Base-by-base conservation (phyloP, 1,284 basidiomycete genomes). In the Puccinia horiana region DNA sequence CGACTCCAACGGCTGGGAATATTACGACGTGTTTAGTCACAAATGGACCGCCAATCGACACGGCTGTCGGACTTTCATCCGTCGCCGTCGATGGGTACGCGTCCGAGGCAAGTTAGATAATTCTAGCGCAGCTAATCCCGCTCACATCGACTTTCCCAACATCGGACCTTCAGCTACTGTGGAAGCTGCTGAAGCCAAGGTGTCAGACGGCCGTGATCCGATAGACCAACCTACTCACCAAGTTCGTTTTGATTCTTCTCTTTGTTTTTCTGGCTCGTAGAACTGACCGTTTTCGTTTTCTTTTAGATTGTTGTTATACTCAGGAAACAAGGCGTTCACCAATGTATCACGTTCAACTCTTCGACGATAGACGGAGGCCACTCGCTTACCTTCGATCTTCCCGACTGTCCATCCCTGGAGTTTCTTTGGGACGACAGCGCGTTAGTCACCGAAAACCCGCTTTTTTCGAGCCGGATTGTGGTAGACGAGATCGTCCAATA, bases 1-100 rank as follows among this genome's bases (percentile, higher is more conserved):
- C 2, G 78, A 80, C 44, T 12, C 32, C 23, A 63, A 80, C 37
- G 78, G 78, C 11, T 80, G 78, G 78, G 78, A 80, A 63, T 80
- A 80, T 29, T 80, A 70, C 58, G 69, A 80, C 29, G 32, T 80
- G 26, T 73, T 58, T 23, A 58, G 29, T n/a, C 78, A 52, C 18
- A 69, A 73, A 61, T 80, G 78, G 78, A 42, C 47, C 29, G 23
- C 63, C 40, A 49, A 58, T 32, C 18, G 49, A 9, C 32, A 73
- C 44, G 67, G 78, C n/a, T 58, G 65, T 52, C 54, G 49, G 26
- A 80, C 67, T 1, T 80, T 80, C 26, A 80, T 54, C 72, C 78
- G 78, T 20, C 67, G 78, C 16, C 44, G 78, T 14, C 29, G 78
- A 44, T 80, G 78, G 78, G 52, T 73, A 1, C 78, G 78, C 5